Base-by-base conservation (phyloP, 2,329 filamentous ascomycete species). In the Peltaster fructicola region DNA sequence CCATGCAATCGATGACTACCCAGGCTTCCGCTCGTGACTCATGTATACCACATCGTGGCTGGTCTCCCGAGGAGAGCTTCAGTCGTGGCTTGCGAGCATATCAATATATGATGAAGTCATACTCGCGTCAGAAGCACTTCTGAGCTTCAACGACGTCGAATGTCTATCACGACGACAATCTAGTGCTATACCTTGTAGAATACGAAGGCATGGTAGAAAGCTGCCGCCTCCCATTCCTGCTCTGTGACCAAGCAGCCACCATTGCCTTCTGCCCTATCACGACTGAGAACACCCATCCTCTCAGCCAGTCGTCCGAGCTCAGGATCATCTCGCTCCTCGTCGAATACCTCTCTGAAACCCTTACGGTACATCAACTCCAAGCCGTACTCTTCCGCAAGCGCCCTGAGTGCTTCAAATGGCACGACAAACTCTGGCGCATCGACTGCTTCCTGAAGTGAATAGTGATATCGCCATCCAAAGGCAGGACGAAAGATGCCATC, bases 361-460 rank as follows among this genome's bases (percentile, higher is more conserved):
- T 85, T 85, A 43, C 90, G 78, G 45, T 93, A 98, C 52, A 92
- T 77, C 40, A 95, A 56, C 50, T 98, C 88, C 5, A 98, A 68
- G 41, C 93, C 93, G 61, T 85, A 98, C 47, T 95, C 84, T 47
- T 93, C 84, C 10, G 88, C 88, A 41, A 95, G 59, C 43, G 81
- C 84, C 54, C 88, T 79, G 57, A 98, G 95, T 1, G 82, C 84
- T 49, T 92, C 84, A 85, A 88, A 98, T 0, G 88, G 88, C 1
- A 98, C 88, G 2, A 98, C 85, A 47, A 92, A 98, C 56, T 98
- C 88, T 3, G 88, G 85, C 6, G 92, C 80, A 49, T 95, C 85
- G 11, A 98, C 88, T 0, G 88, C 88, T 54, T 98, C 88, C 42
- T 88, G 74, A 29, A 98, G 70, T 51, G 82, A 91, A 59, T 92